Conservation (phyloP, 108 stramenopile species). For the Licmophora abbreviata region DNA sequence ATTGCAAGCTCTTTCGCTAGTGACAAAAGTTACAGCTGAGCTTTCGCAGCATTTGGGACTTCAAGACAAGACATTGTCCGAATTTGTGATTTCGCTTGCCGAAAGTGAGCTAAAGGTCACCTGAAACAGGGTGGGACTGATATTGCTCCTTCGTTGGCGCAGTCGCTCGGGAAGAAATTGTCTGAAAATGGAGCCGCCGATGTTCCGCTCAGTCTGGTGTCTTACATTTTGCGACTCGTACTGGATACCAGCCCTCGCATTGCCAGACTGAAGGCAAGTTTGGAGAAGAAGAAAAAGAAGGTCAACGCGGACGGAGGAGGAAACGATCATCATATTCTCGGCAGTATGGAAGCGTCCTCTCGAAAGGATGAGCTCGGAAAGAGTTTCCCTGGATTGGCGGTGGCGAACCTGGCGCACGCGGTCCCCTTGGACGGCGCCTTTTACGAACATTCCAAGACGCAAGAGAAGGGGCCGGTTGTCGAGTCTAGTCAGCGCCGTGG, state of each 20-base stretch:
- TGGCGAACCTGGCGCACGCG: conserved; percentile 52
- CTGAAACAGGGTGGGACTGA: not conserved
- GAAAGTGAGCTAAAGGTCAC: conserved; percentile 39
- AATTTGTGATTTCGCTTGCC: conserved; percentile 91
- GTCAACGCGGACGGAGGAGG: conserved; percentile 3
- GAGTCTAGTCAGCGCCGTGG: conserved; percentile 28
- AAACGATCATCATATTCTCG: conserved; percentile 21
- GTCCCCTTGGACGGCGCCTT: conserved; percentile 80
- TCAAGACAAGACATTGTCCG: conserved; percentile 89
- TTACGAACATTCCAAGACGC: conserved; percentile 47
- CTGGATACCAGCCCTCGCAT: conserved; percentile 49
- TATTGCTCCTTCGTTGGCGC: conserved; percentile 9
- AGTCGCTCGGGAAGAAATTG: conserved; percentile 32
- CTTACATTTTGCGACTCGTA: conserved; percentile 48
- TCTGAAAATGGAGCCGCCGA: conserved; percentile 64
- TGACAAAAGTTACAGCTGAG: conserved; percentile 82
- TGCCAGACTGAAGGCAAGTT: conserved; percentile 20
- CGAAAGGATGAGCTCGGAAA: conserved; percentile 33
- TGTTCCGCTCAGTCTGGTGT: conserved; percentile 46
- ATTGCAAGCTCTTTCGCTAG: conserved; percentile 83
- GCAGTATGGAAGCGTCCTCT: conserved; percentile 15
- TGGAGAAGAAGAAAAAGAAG: conserved; percentile 30
- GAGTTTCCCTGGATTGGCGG: conserved; percentile 83
- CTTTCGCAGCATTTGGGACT: conserved; percentile 83
- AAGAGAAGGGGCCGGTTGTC: conserved; percentile 5